Evolutionary conservation across 257 asterid species (phyloP), one percentile per base, ranked within the genome.

Genomic region (Rhazya stricta): DNA sequence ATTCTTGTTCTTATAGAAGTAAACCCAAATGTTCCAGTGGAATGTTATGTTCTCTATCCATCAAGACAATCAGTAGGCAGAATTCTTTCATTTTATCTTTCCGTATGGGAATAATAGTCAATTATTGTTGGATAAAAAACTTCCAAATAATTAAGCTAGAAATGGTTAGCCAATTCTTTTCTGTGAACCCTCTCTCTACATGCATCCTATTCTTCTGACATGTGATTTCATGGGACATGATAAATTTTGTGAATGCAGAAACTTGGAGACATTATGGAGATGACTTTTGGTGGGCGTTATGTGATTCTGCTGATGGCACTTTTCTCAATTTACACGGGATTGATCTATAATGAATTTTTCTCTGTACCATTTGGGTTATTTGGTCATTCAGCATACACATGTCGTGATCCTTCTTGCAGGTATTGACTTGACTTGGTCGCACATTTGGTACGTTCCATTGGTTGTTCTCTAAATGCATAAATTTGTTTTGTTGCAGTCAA

Each of bases 231-330:
- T 45, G 15, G 1, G 27, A 62, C 71, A 39, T 77, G 69, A 53
- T 76, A 69, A 56, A 56, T 74, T 58, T 81, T 41, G 43, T 76
- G 56, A 74, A 74, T 91, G 91, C 93, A 95, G 99, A 92, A 95
- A 91, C 97, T 95, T 76, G 99, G 98, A 50, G 99, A 95, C 89
- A 92, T 95, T 79, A 89, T 84, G 94, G 99, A 92, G 74, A 91
- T 95, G 98, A 78, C 97, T 67, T 95, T 95, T 72, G 97, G 98
- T 48, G 99, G 99, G 74, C 97, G 99, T 76, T 95, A 95, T 74
- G 96, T 95, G 25, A 92, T 95, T 77, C 1, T 95, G 76, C n/a
- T 95, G 96, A 95, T 95, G 99, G 56, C 99, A 27, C 77, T 95
- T 42, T 95, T 95, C 86, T 95, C 99, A 81, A 91, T 95, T 82